Evolutionary conservation across 352 stramenopile genomes (phyloP), one percentile per base, ranked within the genome.

Genomic region (Pythium guiyangense): DNA sequence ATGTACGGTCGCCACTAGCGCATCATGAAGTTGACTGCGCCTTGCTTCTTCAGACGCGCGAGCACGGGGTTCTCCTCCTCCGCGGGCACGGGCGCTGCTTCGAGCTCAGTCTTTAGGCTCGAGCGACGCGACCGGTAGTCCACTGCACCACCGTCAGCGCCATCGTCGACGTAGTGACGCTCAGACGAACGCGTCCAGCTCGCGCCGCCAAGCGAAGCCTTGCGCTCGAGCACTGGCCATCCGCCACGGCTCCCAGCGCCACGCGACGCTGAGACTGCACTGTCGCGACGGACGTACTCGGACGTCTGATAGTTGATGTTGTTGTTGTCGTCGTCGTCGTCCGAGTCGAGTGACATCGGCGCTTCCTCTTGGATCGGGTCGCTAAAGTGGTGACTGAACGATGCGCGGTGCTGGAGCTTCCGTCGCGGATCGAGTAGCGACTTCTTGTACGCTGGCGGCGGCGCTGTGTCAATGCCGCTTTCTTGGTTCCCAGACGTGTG

Each of bases 11-110:
- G n/a, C n/a, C n/a, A n/a, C n/a, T n/a, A n/a, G n/a, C n/a, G 72
- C 67, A 84, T 71, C 79, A 90, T 92, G 71, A 90, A 92, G 64
- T 88, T 90, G 59, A 92, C 62, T n/a, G 83, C 83, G 20, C 83
- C 83, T 49, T 92, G 83, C 59, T 90, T 90, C 57, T 80, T 84
- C 6, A 92, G 74, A 25, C 83, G 83, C 20, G 76, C 79, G 35
- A 90, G 62, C 52, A 92, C 79, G 2, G 83, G 83, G 58, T 90
- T 92, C 40, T 86, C 76, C 43, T 80, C 71, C 20, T 77, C 64
- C 8, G 74, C 65, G 4, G 57, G 59, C 29, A 49, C 52, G 44
- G 43, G 60, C 12, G 34, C 49, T 55, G 63, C 56, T 57, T 86
- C 73, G 52, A 74, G 65, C 59, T 85, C 71, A 48, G 69, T 71